Percentiles rank a stretch among this genome's conserved stretches.
These are phyloP conservation scores for Plantago major DNA, from an alignment of 257 asterid species.

Conservation along the genomic window DNA sequence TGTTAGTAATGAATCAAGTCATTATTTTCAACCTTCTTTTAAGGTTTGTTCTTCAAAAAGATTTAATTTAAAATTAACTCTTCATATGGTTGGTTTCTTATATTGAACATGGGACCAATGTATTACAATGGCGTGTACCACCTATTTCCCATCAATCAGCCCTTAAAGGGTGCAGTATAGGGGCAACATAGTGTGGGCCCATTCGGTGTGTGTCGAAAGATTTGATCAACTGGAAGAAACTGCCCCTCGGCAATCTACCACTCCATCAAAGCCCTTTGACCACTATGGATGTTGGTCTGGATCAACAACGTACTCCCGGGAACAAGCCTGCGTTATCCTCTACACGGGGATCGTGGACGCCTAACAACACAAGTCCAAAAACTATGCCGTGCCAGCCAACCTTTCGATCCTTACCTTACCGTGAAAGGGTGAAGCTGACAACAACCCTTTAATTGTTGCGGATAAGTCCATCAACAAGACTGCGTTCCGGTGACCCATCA, in stretches of 20 bases:
- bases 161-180: constrained; percentile 66
- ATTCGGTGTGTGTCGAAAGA: constrained; percentile 69
- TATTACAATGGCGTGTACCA: constrained; percentile 68
- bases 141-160: constrained; percentile 73
- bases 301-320: constrained; percentile 71
- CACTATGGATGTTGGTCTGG: constrained; percentile 81
- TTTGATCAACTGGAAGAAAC: constrained; percentile 50
- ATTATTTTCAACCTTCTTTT: too few relatives aligned
- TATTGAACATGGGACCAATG: constrained; percentile 49
- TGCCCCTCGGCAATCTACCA: constrained; percentile 47
- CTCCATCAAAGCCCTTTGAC: constrained; percentile 61
- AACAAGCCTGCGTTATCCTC: constrained; percentile 60
- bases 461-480: constrained; percentile 35
- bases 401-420: constrained; percentile 55
- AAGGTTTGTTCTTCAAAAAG: too few relatives aligned
- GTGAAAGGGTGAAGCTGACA: constrained; percentile 64
- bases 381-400: constrained; percentile 69
- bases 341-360: constrained; percentile 66
- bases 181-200: constrained; percentile 86
- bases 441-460: constrained; percentile 58
- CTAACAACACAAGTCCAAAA: constrained; percentile 58
- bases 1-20: too few relatives aligned
- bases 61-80: too few relatives aligned
- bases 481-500: constrained; percentile 74
- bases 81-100: too few relatives aligned